phyloP scores from a whole-genome alignment of 805 yeast genomes.

The Teunomyces lycoperdinae region DNA sequence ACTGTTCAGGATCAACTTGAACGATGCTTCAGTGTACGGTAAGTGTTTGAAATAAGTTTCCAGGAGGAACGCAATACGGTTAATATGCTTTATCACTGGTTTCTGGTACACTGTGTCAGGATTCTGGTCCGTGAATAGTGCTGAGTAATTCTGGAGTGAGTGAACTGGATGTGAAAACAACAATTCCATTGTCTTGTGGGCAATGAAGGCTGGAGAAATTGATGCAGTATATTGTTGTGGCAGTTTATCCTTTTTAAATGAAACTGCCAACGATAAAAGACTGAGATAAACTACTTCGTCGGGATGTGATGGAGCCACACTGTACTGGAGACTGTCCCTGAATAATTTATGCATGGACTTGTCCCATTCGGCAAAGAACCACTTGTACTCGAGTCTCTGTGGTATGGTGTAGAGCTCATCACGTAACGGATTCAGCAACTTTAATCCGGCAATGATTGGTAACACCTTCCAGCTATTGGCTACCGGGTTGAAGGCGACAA shows the following conservation, averaged over 20 bases:
- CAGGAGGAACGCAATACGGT: constrained; percentile 45
- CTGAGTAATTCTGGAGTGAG: constrained; percentile 13
- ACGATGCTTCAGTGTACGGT: constrained; percentile 11
- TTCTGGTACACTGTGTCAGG: constrained; percentile 18
- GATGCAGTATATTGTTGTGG: constrained; percentile 18
- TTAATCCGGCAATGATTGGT: constrained; percentile 47
- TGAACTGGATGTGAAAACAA: constrained; percentile 14
- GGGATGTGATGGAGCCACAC: constrained; percentile 20
- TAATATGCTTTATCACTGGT: constrained; percentile 50
- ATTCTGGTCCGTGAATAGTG: constrained; percentile 14
- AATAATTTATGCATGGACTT: constrained; percentile 24
- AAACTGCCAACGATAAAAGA: constrained; percentile 35
- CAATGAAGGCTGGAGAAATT: constrained; percentile 17
- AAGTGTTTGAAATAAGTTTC: constrained; percentile 31
- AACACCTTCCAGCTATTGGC: constrained; percentile 44
- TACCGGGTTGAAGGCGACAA: constrained; percentile 24
- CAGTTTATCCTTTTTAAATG: constrained; percentile 22
- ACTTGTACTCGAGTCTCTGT: constrained; percentile 23
- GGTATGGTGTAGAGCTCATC: constrained; percentile 28
- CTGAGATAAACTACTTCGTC: constrained; percentile 26
- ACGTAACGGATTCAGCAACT: constrained; percentile 34
- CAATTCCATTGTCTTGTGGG: constrained; percentile 17
- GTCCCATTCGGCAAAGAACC: constrained; percentile 39
- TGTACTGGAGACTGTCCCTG: constrained; percentile 20
- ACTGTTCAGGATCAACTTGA: constrained; percentile 17